A percentile compares a stretch with the other conserved stretches of the same genome.
phyloP scores from a whole-genome alignment of 2,329 filamentous ascomycete species.

The Celoporthe dispersa region DNA sequence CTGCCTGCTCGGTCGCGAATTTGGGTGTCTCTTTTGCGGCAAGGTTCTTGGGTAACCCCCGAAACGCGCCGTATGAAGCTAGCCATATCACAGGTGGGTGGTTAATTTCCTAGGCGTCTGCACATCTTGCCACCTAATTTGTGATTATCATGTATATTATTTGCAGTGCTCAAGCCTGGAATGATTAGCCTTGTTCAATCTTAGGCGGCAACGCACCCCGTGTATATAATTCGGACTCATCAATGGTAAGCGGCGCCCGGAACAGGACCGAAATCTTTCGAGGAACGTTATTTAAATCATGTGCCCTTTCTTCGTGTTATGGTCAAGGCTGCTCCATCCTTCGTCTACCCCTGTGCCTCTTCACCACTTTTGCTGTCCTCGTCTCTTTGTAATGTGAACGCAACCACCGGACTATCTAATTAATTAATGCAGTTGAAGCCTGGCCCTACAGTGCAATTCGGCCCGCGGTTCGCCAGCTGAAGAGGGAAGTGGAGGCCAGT shows the following conservation, averaged over 20 bases:
- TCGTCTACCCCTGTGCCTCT: neutral
- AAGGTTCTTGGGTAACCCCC: neutral
- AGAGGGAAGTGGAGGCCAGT: neutral
- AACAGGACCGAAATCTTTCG: neutral
- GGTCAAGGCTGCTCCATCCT: neutral
- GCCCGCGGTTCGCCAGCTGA: neutral
- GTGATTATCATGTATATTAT: too few relatives aligned
- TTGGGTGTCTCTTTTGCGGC: neutral
- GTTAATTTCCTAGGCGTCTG: neutral
- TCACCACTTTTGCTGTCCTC: neutral
- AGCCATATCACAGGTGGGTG: neutral
- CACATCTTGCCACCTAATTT: neutral
- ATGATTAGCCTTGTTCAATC: too few relatives aligned
- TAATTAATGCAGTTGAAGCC: neutral
- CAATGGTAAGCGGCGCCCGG: too few relatives aligned
- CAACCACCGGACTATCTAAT: too few relatives aligned
- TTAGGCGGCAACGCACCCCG: neutral
- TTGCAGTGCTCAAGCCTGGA: too few relatives aligned
- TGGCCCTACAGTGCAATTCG: neutral
- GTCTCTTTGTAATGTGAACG: neutral
- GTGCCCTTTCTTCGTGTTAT: neutral
- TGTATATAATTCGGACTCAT: neutral
- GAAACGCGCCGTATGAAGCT: neutral
- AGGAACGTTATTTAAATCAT: neutral
- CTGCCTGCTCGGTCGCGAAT: neutral